Conservation (phyloP, 176 grass and related monocot species). For the Poa annua region DNA sequence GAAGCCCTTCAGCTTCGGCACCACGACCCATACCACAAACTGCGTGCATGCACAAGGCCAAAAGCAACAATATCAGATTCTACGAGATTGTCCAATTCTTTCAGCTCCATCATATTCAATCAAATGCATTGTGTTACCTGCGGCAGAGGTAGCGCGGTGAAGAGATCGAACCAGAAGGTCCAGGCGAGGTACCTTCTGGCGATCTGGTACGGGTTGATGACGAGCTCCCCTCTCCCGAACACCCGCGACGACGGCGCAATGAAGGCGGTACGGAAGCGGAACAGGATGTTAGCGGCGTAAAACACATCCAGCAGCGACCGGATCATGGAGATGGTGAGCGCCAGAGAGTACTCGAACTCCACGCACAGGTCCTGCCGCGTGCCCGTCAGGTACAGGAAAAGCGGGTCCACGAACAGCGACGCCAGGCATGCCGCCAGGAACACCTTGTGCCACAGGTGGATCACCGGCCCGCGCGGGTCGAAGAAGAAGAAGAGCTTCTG, state of each 20-base stretch:
- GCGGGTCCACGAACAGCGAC: constrained; percentile 87
- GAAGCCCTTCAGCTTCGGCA: constrained; percentile 63
- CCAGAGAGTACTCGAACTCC: constrained; percentile 50
- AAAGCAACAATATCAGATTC: too few relatives aligned
- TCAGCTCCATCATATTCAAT: too few relatives aligned
- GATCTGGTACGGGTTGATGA: constrained; percentile 75
- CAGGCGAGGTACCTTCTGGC: constrained; percentile 64
- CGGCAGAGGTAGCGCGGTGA: constrained; percentile 79
- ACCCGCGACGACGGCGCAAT: constrained; percentile 91
- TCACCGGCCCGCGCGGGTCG: constrained; percentile 65
- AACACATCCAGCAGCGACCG: constrained; percentile 77
- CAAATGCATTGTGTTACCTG: constrained; percentile 63
- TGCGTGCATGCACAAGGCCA: neutral
- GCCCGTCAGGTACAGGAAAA: constrained; percentile 85
- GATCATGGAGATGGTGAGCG: constrained; percentile 61
- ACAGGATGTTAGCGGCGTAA: constrained; percentile 69
- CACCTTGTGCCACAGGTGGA: constrained; percentile 81
- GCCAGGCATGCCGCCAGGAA: constrained; percentile 69
- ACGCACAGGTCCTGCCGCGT: constrained; percentile 58
- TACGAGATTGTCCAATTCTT: too few relatives aligned
- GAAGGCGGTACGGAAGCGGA: constrained; percentile 88
- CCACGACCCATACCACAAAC: constrained; percentile 75
- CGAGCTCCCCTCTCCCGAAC: constrained; percentile 89
- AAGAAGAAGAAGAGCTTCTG: constrained; percentile 45
- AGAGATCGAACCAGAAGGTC: constrained; percentile 76